A percentile compares a stretch with the other conserved stretches of the same genome.
These are phyloP conservation scores for Trametes versicolor DNA, from an alignment of 1,284 basidiomycete genomes.

Conservation along the genomic window DNA sequence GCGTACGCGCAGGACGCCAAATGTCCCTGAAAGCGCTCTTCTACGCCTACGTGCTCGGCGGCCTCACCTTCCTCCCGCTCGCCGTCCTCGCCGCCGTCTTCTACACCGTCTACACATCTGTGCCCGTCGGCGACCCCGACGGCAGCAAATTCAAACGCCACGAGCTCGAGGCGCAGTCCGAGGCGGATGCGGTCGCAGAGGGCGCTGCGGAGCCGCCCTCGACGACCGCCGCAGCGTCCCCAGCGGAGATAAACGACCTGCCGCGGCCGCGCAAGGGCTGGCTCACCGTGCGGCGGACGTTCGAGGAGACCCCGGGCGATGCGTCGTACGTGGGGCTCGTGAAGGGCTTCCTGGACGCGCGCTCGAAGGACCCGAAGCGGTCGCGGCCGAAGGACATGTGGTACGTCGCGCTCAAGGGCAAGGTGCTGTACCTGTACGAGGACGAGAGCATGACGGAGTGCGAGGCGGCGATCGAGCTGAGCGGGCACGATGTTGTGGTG, in stretches of 20 bases:
- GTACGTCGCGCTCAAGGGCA: constrained; percentile 89
- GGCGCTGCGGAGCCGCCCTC: constrained; percentile 29
- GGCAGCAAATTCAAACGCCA: constrained; percentile 42
- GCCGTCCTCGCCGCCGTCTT: constrained; percentile 64
- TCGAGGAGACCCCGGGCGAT: constrained; percentile 69
- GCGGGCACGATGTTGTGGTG: constrained; percentile 77
- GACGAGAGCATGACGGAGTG: constrained; percentile 90
- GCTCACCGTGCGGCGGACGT: constrained; percentile 87
- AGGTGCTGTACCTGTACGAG: constrained; percentile 90
- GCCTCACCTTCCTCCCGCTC: constrained; percentile 86
- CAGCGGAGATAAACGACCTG: constrained; percentile 61
- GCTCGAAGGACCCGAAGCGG: constrained; percentile 81
- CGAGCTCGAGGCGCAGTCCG: constrained; percentile 40
- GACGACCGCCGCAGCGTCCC: constrained; percentile 37
- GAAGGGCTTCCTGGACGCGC: constrained; percentile 76
- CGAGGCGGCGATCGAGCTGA: constrained; percentile 85
- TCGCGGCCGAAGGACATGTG: constrained; percentile 88
- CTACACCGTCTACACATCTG: constrained; percentile 78
- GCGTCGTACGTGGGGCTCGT: constrained; percentile 77
- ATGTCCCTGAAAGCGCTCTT: constrained; percentile 76
- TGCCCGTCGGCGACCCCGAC: constrained; percentile 69
- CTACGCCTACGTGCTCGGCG: constrained; percentile 88
- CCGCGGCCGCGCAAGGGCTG: constrained; percentile 82
- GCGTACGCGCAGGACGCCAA: constrained; percentile 15
- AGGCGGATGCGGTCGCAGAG: constrained; percentile 42